Base-by-base conservation (phyloP, 1,139 yeast species). In the Pichia sp. region DNA sequence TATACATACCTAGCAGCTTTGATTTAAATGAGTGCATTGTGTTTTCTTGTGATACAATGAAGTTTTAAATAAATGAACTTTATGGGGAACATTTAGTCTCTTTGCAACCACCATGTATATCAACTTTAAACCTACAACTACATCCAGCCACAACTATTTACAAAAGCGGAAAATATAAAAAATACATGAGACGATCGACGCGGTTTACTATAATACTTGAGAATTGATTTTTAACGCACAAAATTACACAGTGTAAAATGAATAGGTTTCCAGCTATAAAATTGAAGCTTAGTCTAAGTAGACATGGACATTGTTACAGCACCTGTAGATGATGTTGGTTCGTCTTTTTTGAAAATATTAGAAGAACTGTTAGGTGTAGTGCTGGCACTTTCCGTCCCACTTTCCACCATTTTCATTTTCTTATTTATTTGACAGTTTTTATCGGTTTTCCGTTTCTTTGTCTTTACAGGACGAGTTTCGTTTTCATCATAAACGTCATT, bases 401-500 rank as follows among this genome's bases (percentile, higher is more conserved):
- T 46, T 41, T 55, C 48, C 20, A 44, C 46, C 46, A 37, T 48
- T 37, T 45, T 60, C 31, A 58, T 45, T 45, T 60, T 60, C 43
- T 60, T 60, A 26, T 43, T 39, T 6, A 48, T 43, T 3, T 39
- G 40, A 11, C 41, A 48, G 25, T 35, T 59, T 50, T 66, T 66
- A 26, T 60, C 66, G 22, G 62, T 60, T 55, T 73, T 75, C 49
- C 78, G 60, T 58, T 78, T 78, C 66, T 57, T 55, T 16, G 57
- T 55, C 35, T 53, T 54, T 9, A 66, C 65, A 0, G 97, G 97
- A 49, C 95, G 73, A 27, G 54, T 58, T 58, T 92, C 97, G 10
- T 81, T 92, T 53, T 83, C 94, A 6, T 67, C 79, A 58, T 83
- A 92, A 10, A 90, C 96, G 55, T 82, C 89, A 57, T 78, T 78